A percentile compares a stretch with the other conserved stretches of the same genome.
Conservation (phyloP, 345 rosid species). For the Lagerstroemia speciosa region DNA sequence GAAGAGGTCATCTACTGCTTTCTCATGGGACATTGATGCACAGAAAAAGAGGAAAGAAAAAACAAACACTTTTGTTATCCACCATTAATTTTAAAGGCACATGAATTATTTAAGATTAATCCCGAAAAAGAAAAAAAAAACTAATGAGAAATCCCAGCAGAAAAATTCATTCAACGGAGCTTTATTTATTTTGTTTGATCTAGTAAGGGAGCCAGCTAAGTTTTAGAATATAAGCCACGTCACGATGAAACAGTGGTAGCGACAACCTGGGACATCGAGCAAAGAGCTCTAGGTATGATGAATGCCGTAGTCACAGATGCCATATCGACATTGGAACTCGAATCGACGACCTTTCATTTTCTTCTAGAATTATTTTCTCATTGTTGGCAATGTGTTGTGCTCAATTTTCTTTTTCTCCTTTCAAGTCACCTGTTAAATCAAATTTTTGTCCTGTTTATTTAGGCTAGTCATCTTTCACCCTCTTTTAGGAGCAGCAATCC, state of each 20-base stretch:
- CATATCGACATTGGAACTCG: not conserved
- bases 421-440: not conserved
- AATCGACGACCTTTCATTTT: not conserved
- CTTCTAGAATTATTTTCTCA: not conserved
- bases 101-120: not conserved
- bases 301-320: too few species aligned
- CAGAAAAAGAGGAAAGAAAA: not conserved
- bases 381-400: too few species aligned
- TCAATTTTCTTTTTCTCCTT: not conserved
- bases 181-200: too few species aligned
- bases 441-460: too few species aligned
- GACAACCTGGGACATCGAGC: too few species aligned
- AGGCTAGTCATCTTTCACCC: too few species aligned
- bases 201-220: too few species aligned
- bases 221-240: too few species aligned
- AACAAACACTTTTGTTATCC: not conserved
- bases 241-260: too few species aligned
- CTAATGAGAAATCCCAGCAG: not conserved
- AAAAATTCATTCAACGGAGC: not conserved
- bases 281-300: too few species aligned
- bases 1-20: not conserved
- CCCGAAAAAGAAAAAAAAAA: not conserved
- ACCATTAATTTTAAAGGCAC: not conserved
- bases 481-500: too few species aligned
- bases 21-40: not conserved